Evolutionary conservation across 805 yeast genomes (phyloP).

Genomic region (Zygotorulaspora sp.): DNA sequence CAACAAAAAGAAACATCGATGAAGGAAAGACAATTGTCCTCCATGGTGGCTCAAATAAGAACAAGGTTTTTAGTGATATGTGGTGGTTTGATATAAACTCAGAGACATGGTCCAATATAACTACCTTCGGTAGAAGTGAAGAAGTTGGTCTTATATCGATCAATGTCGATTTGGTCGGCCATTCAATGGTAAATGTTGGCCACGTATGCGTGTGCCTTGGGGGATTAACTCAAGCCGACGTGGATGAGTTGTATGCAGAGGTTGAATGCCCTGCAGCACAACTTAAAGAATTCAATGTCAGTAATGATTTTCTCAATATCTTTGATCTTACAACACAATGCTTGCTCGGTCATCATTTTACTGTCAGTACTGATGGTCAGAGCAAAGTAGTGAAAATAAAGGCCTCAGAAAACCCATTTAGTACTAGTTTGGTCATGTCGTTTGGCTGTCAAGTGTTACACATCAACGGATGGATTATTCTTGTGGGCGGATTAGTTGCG

Average conservation of each 20-base stretch:
- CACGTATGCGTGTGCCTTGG: slow-evolving; percentile 26
- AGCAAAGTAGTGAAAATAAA: slow-evolving; percentile 1
- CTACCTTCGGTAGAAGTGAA: slow-evolving; percentile 15
- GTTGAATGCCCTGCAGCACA: slow-evolving; percentile 4
- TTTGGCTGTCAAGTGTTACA: slow-evolving; percentile 19
- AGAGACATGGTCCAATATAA: slow-evolving; percentile 39
- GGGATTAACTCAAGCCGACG: slow-evolving; percentile 28
- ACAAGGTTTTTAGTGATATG: slow-evolving; percentile 42
- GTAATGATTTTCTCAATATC: slow-evolving; percentile 20
- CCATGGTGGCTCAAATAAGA: slow-evolving; percentile 40
- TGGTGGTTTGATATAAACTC: slow-evolving; percentile 47
- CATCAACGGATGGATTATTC: slow-evolving; percentile 21
- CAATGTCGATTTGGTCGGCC: slow-evolving; percentile 29
- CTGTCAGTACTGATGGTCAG: background rate
- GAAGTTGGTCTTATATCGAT: slow-evolving; percentile 15
- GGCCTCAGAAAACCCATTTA: slow-evolving; percentile 2
- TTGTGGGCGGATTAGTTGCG: slow-evolving; percentile 30
- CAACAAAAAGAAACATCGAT: background rate
- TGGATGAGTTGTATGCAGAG: slow-evolving; percentile 15
- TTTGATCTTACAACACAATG: slow-evolving; percentile 25
- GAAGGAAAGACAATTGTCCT: slow-evolving; percentile 26
- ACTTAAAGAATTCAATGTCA: slow-evolving; percentile 5
- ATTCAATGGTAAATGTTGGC: slow-evolving; percentile 25
- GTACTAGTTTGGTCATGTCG: slow-evolving; percentile 6
- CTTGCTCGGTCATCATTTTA: slow-evolving; percentile 14